Base-by-base conservation (phyloP, 345 rosid species). In the Passiflora organensis region DNA sequence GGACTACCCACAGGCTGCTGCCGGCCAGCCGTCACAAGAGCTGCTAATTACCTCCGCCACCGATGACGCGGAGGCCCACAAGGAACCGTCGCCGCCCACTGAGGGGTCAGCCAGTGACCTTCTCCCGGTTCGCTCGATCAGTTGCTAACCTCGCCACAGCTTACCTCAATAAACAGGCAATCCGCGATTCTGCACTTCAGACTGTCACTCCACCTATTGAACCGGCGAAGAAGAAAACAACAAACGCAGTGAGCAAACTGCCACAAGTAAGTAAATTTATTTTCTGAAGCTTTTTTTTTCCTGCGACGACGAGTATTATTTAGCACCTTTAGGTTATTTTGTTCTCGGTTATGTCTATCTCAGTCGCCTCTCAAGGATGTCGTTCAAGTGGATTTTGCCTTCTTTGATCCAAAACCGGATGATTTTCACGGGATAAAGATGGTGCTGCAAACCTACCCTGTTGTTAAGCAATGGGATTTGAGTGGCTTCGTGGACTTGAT, bases 361-460 rank as follows among this genome's bases (percentile, higher is more conserved):
- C 12, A 34, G n/a, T 52, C 13, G 21, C 23, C 56, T 45, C 59
- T 72, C 59, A 52, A 93, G 95, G 91, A 73, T 58, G 76, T 57
- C 58, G 84, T 89, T 6, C 91, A 93, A 78, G 91, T 90, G 12
- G 99, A 93, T 68, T 89, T 93, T 64, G 91, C 77, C 19, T 93
- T 93, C 77, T 82, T 84, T 70, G 99, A 89, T 75, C 96, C 95
- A 0, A 93, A 89, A 77, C 60, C 77, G 1, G 72, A 77, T 10
- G 95, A 93, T 48, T 93, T 86, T 52, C 86, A 86, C 12, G 94
- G 96, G 10, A 89, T 83, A 58, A 89, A 83, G 81, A 69, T 72
- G 6, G 72, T 89, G 58, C 63, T 89, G 41, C 89, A 73, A 41
- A 70, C 73, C 60, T 89, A 80, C 72, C 89, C 86, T 24, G 95